Percentiles rank a stretch among this genome's conserved stretches.
Evolutionary conservation across 1,284 basidiomycete species (phyloP).

Genomic region (Amylostereum chailletii): DNA sequence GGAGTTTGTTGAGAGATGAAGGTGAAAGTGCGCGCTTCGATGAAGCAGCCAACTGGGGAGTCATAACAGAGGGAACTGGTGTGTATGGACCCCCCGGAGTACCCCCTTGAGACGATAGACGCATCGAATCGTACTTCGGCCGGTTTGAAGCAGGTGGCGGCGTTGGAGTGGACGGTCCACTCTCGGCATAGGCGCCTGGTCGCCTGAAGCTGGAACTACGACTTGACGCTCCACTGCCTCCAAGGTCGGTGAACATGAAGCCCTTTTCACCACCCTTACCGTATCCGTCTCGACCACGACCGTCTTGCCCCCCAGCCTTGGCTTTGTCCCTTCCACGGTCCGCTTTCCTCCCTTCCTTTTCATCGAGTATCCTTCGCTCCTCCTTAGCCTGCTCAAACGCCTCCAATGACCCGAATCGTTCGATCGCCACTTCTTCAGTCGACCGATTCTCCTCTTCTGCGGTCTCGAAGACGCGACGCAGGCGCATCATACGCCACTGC

Average conservation of each 20-base stretch:
- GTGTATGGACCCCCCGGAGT: constrained; percentile 44
- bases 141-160: constrained; percentile 32
- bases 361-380: constrained; percentile 80
- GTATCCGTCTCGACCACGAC: constrained; percentile 21
- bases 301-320: constrained; percentile 12
- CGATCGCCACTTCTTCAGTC: constrained; percentile 79
- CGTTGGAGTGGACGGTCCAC: constrained; percentile 50
- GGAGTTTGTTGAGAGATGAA: constrained; percentile 83
- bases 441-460: constrained; percentile 76
- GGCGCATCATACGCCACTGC: constrained; percentile 97
- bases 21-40: constrained; percentile 49
- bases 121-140: constrained; percentile 43
- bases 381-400: constrained; percentile 86
- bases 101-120: constrained; percentile 31
- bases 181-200: constrained; percentile 53
- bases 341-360: constrained; percentile 52
- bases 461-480: constrained; percentile 82
- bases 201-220: constrained; percentile 74
- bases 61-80: constrained; percentile 85
- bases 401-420: constrained; percentile 79
- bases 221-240: constrained; percentile 56
- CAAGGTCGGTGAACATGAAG: constrained; percentile 61
- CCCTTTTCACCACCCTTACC: constrained; percentile 42
- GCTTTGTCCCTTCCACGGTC: constrained; percentile 21
- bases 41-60: constrained; percentile 45